phyloP scores from a whole-genome alignment of 2,329 filamentous ascomycete species.

The Penicillium fuscoglaucum region DNA sequence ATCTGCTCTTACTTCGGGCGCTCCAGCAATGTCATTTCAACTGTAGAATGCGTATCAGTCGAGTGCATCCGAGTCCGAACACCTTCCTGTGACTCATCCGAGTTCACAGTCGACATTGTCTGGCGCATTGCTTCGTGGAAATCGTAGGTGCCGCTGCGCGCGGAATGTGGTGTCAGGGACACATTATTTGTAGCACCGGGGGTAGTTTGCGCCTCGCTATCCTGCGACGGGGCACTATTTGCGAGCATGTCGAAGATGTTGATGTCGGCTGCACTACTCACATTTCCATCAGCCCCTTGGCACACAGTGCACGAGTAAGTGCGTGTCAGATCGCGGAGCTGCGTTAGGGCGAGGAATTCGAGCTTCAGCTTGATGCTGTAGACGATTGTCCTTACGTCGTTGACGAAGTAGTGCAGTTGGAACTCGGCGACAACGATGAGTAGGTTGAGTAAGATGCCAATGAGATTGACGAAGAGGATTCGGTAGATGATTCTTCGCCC shows the following conservation, averaged over 20 bases:
- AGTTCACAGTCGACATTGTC: constrained; percentile 12
- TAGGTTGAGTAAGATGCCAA: constrained; percentile 43
- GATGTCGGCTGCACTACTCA: constrained; percentile 12
- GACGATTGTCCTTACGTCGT: constrained; percentile 39
- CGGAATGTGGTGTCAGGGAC: neutral
- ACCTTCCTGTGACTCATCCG: neutral
- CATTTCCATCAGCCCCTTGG: neutral
- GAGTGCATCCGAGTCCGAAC: neutral
- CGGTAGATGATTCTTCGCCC: constrained; percentile 44
- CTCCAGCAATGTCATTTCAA: constrained; percentile 12
- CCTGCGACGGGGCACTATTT: neutral
- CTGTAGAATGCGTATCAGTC: constrained; percentile 10
- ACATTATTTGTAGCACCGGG: neutral
- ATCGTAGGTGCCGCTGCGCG: constrained; percentile 10
- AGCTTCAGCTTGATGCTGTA: constrained; percentile 49
- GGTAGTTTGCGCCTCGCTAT: neutral
- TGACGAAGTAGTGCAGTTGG: constrained; percentile 37
- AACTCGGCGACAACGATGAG: constrained; percentile 38
- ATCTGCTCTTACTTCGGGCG: neutral
- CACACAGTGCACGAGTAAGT: constrained; percentile 15
- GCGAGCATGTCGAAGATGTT: constrained; percentile 19
- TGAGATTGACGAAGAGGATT: constrained; percentile 46
- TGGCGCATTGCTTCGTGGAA: constrained; percentile 22
- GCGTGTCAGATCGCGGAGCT: constrained; percentile 35
- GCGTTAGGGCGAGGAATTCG: constrained; percentile 45